These are phyloP conservation scores for Porphyrellus sp. DNA, from an alignment of 1,284 basidiomycete species.

Conservation along the genomic window DNA sequence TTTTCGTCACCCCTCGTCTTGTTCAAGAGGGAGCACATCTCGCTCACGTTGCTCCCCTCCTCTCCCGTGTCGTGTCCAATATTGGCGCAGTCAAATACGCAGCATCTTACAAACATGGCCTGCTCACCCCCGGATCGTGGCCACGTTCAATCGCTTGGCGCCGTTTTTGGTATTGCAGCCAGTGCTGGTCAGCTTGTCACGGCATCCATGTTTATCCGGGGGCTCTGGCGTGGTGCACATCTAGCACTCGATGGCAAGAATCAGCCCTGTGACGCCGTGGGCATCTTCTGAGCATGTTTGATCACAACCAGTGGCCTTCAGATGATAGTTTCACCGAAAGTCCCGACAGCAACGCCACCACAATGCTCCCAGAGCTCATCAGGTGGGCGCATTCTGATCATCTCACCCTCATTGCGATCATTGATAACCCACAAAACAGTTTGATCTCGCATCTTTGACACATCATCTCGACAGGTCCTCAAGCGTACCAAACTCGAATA, in stretches of 20 bases:
- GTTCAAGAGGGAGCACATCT: conserved; percentile 65
- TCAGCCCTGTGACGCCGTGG: conserved; percentile 79
- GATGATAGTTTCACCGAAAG: conserved; percentile 79
- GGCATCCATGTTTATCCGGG: conserved; percentile 93
- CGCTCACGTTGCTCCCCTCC: conserved; percentile 69
- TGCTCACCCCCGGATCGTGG: conserved; percentile 47
- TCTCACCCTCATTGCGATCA: background rate
- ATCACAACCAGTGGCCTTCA: conserved; percentile 87
- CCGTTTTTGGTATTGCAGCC: conserved; percentile 75
- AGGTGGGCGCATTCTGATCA: conserved; percentile 43
- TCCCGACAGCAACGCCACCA: conserved; percentile 63
- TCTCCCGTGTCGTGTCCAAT: conserved; percentile 75
- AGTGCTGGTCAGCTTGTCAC: conserved; percentile 75
- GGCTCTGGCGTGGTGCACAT: conserved; percentile 93
- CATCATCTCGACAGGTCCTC: conserved; percentile 72
- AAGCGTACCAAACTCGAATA: conserved; percentile 71
- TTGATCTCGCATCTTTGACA: conserved; percentile 68
- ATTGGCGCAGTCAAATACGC: conserved; percentile 95
- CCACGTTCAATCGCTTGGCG: conserved; percentile 54
- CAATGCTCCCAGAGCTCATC: conserved; percentile 65
- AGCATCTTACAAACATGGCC: conserved; percentile 53
- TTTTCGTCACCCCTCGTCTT: conserved; percentile 65
- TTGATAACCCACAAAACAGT: conserved; percentile 40
- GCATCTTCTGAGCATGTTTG: conserved; percentile 95
- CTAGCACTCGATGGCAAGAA: conserved; percentile 75